Evolutionary conservation across 1,139 yeast genomes (phyloP).

Genomic region (Candida sanyaensis): DNA sequence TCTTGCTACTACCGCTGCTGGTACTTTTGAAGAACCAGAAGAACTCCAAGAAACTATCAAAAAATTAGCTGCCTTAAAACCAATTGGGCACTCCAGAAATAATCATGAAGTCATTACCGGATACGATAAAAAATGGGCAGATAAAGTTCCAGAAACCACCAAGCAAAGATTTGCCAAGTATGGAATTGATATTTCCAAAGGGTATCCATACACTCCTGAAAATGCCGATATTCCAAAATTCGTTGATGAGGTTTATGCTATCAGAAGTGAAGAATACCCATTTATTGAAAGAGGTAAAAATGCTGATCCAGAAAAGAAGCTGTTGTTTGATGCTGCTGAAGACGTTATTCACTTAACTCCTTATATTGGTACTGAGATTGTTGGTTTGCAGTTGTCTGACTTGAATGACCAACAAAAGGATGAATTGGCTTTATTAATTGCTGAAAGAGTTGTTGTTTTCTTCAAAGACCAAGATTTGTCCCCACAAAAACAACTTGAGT

Average conservation of each 20-base stretch:
- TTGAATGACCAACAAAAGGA: conserved; percentile 52
- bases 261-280: conserved; percentile 40
- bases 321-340: conserved; percentile 49
- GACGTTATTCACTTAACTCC: conserved; percentile 48
- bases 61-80: conserved; percentile 19
- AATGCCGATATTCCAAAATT: conserved; percentile 41
- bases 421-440: conserved; percentile 45
- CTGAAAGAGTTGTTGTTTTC: conserved; percentile 45
- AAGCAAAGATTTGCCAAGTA: conserved; percentile 26
- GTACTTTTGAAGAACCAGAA: conserved; percentile 3
- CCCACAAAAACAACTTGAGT: conserved; percentile 45
- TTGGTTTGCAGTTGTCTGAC: conserved; percentile 51
- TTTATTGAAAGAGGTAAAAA: conserved; percentile 47
- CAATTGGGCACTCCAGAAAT: conserved; percentile 16
- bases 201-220: conserved; percentile 29
- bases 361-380: conserved; percentile 54
- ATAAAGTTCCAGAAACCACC: conserved; percentile 29
- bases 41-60: conserved; percentile 17
- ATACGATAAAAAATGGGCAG: conserved; percentile 18
- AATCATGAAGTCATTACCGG: conserved; percentile 11
- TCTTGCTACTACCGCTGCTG: not conserved
- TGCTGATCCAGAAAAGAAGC: conserved; percentile 56
- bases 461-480: conserved; percentile 44
- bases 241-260: conserved; percentile 49
- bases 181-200: conserved; percentile 29